These are phyloP conservation scores for Colletotrichum sp. DNA, from an alignment of 2,329 filamentous ascomycete genomes.

Conservation along the genomic window DNA sequence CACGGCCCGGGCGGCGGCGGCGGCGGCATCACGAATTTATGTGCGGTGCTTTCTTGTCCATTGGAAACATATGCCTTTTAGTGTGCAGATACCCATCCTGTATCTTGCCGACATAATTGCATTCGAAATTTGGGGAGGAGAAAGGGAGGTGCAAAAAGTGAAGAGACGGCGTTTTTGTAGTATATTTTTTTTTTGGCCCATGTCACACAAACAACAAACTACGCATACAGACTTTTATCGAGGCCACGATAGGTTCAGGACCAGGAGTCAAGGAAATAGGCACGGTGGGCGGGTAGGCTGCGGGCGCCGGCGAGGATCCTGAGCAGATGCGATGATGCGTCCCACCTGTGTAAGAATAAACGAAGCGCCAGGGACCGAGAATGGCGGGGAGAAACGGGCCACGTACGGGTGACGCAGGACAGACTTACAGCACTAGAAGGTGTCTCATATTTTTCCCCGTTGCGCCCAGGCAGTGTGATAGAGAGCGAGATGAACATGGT, in stretches of 20 bases:
- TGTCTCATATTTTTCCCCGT: not conserved
- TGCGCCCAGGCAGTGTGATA: not conserved
- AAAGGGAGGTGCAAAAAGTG: not conserved
- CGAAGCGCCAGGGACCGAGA: not conserved
- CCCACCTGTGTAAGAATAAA: slow-evolving; percentile 1
- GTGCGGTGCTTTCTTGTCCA: not conserved
- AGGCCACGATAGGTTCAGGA: not conserved
- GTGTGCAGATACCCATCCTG: slow-evolving; percentile 7
- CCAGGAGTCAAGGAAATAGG: not conserved
- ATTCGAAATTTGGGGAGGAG: not conserved
- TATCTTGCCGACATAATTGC: slow-evolving; percentile 18
- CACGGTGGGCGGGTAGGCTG: not conserved
- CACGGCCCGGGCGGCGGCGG: not conserved
- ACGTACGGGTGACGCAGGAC: not conserved
- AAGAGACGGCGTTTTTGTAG: slow-evolving; percentile 10
- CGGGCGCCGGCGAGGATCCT: not conserved
- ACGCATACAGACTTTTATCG: not conserved
- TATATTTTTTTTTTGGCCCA: not conserved
- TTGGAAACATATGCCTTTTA: slow-evolving; percentile 8
- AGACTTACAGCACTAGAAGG: not conserved
- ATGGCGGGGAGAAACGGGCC: not conserved
- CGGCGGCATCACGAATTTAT: slow-evolving; percentile 12
- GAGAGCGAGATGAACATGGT: not conserved
- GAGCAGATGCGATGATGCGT: not conserved
- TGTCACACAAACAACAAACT: slow-evolving; percentile 1